Base-by-base conservation (phyloP, 2,329 filamentous ascomycete species). In the Phaeosphaeria sp. region DNA sequence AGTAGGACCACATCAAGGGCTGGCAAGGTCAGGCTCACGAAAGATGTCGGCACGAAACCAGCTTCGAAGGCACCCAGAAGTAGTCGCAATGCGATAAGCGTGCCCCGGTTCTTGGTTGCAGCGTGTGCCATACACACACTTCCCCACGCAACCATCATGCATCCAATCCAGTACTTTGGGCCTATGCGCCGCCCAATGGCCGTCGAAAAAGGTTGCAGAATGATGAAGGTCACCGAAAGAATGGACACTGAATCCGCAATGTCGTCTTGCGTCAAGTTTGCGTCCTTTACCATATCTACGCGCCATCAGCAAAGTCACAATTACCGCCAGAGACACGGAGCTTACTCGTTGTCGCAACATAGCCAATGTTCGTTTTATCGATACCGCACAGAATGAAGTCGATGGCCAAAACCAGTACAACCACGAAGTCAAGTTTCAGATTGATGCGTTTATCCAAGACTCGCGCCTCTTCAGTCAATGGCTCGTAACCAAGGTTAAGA, bases 1-100 rank as follows among this genome's bases (percentile, higher is more conserved):
- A 24, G 24, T n/a, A 22, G 8, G 17, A 15, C 11, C 43, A 25
- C 17, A 24, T 17, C 7, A 3, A 8, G 30, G 3, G 21, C 15
- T 25, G 3, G 3, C 15, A 25, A 22, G 21, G 43, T 3, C 21
- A 46, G 13, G n/a, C 43, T 46, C 21, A 46, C 43, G n/a, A 46
- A 46, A 17, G 43, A 46, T n/a, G 43, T 46, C 9, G 43, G 43
- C 7, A 24, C 43, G n/a, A 46, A 46, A 22, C 43, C 43, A 6
- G 43, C 43, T n/a, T 46, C 43, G 20, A 46, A 46, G 18, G 43
- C 43, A 46, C 43, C 43, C 15, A 46, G 43, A 13, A 46, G 43
- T 15, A 46, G 20, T 46, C 43, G 43, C 20, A 46, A 46, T 18
- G 43, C 43, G 25, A 46, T 46, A 7, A 46, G 43, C 20, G 43